Evolutionary conservation across 192 early-diverging fungal genomes (phyloP), one percentile per base, ranked within the genome.

Genomic region (Kappamyces sp.): DNA sequence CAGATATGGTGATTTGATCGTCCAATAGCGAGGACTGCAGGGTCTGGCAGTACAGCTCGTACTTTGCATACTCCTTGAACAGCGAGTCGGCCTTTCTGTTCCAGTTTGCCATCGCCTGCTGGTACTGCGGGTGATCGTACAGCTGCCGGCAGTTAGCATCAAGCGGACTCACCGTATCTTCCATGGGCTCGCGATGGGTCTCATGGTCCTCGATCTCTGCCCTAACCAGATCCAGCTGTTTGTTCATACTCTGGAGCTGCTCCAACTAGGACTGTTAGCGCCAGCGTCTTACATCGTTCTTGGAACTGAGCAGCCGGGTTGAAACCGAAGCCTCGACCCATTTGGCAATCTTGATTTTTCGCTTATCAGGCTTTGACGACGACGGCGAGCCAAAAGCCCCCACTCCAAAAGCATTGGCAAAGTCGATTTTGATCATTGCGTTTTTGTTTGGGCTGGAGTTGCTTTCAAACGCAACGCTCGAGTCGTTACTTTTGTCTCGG

Each of bases 101-200:
- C 78, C 78, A 80, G 53, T 80, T 80, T 7, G 62, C 53, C 36
- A 65, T 40, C 5, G 72, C 75, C 41, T 72, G 70, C 48, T 66
- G 55, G 35, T 55, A 49, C 7, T 63, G 40, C 8, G 67, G 33
- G 0, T 62, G 74, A 44, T 69, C 36, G 39, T 46, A 43, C 42
- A 44, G 8, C 31, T 31, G 50, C 9, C 34, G 33, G 9, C 58
- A 23, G 55, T 40, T 58, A 49, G 51, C 9, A 53, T 23, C 41
- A 39, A 33, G n/a, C 2, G 13, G 6, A 61, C 32, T 40, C 42
- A 75, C 74, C 59, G 69, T 41, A 38, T 47, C 36, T 15, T 74
- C 72, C 15, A 80, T 72, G 3, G 40, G 44, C 12, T 62, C 62
- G 38, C 68, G 59, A 43, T 64, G 70, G 2, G 49, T 36, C 32